A percentile compares a stretch with the other conserved stretches of the same genome.
Evolutionary conservation across 176 grass and related monocot genomes (phyloP).

Genomic region (Avena sativa): DNA sequence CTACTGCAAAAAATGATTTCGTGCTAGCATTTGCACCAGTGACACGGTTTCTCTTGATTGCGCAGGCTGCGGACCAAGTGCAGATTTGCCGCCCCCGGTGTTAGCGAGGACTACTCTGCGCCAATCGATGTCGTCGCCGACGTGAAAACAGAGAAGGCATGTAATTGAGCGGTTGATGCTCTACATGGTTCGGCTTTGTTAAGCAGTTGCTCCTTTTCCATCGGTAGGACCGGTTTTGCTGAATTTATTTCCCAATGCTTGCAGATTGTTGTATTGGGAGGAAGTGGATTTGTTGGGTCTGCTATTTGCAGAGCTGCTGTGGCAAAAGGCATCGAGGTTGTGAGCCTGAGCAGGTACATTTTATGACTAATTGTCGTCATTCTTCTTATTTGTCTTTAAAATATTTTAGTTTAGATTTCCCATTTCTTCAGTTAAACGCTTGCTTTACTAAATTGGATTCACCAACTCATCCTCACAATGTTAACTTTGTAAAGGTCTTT

Average conservation of each 20-base stretch:
- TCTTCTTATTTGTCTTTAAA: neutral
- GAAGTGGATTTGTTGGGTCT: conserved; percentile 91
- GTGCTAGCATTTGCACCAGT: neutral
- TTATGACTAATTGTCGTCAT: neutral
- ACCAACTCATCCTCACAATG: neutral
- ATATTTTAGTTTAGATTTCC: neutral
- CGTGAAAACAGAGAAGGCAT: conserved; percentile 90
- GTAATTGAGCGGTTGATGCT: conserved; percentile 13
- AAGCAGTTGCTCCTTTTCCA: neutral
- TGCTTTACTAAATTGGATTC: neutral
- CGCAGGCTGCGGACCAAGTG: conserved; percentile 60
- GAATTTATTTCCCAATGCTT: conserved; percentile 26
- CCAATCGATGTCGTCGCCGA: conserved; percentile 83
- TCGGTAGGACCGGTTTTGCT: neutral
- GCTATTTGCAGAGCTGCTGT: conserved; percentile 91
- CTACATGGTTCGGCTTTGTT: neutral
- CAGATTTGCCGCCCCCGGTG: conserved; percentile 58
- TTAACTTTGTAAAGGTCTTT: conserved; percentile 15
- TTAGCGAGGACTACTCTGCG: conserved; percentile 56
- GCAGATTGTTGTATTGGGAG: conserved; percentile 92
- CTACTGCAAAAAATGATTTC: conserved; percentile 16
- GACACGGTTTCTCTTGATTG: conserved; percentile 20
- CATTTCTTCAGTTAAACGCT: neutral
- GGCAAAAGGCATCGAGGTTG: conserved; percentile 83
- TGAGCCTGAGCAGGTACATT: conserved; percentile 85